A percentile compares a stretch with the other conserved stretches of the same genome.
Evolutionary conservation across 305 asterid species (phyloP).

Genomic region (Fraxinus latifolia): DNA sequence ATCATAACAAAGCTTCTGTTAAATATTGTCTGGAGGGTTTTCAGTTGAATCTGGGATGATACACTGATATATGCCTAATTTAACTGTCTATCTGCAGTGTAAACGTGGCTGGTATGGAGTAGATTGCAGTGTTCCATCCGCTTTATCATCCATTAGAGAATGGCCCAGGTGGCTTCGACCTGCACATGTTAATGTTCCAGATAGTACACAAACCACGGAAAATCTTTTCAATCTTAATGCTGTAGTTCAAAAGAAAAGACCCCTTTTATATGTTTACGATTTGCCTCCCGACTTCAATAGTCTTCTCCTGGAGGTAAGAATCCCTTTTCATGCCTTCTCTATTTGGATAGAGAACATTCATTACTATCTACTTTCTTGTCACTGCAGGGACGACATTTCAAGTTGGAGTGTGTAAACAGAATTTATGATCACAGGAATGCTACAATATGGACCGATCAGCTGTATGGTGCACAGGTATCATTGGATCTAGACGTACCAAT

Average conservation of each 20-base stretch:
- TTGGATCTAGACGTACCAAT: neutral
- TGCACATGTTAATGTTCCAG: constrained; percentile 55
- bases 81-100: constrained; percentile 53
- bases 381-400: constrained; percentile 80
- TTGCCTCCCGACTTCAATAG: constrained; percentile 85
- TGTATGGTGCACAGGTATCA: constrained; percentile 93
- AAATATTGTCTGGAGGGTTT: neutral
- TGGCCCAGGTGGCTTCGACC: constrained; percentile 96
- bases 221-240: constrained; percentile 48
- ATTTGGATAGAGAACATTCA: neutral
- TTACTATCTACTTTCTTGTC: constrained; percentile 8
- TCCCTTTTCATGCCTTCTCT: constrained; percentile 1
- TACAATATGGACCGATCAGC: constrained; percentile 80
- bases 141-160: constrained; percentile 56
- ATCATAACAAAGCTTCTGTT: neutral
- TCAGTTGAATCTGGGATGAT: neutral
- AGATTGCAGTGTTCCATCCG: constrained; percentile 91
- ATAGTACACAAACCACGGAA: neutral
- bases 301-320: constrained; percentile 76
- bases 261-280: constrained; percentile 85
- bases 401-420: constrained; percentile 81
- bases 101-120: constrained; percentile 83
- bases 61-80: neutral
- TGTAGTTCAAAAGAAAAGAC: constrained; percentile 68
- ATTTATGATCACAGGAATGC: constrained; percentile 74